Evolutionary conservation across 192 early-diverging fungal species (phyloP).

Genomic region (Coemansia pectinata): DNA sequence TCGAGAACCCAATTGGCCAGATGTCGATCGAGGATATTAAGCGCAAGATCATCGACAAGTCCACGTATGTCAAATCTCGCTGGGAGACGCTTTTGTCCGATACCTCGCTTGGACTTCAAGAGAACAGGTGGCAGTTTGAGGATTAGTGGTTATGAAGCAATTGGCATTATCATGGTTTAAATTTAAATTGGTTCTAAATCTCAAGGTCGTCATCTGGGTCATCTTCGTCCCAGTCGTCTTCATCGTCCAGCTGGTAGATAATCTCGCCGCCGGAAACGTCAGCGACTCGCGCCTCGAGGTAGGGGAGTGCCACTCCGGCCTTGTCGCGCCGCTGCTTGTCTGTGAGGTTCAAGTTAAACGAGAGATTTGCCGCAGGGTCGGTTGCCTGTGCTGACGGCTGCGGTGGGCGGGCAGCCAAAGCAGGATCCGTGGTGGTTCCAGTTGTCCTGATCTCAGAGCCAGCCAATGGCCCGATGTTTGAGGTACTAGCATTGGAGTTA

Average conservation of each 20-base stretch:
- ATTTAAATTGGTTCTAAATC: slow-evolving; percentile 55
- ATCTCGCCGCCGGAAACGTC: slow-evolving; percentile 43
- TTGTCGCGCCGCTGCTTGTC: slow-evolving; percentile 78
- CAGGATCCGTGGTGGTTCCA: background rate
- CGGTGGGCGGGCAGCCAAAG: background rate
- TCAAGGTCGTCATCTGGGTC: slow-evolving; percentile 91
- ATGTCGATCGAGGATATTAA: slow-evolving; percentile 73
- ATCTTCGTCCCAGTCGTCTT: slow-evolving; percentile 89
- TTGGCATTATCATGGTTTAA: background rate
- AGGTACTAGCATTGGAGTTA: background rate
- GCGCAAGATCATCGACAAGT: slow-evolving; percentile 90
- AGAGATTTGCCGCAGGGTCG: slow-evolving; percentile 76
- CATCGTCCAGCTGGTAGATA: slow-evolving; percentile 83
- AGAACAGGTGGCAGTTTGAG: slow-evolving; percentile 80
- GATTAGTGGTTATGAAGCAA: background rate
- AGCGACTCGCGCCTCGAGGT: slow-evolving; percentile 58
- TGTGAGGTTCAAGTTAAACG: slow-evolving; percentile 83
- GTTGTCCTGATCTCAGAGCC: background rate
- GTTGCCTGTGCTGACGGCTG: slow-evolving; percentile 7
- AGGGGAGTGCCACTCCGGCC: slow-evolving; percentile 77
- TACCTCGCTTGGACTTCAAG: slow-evolving; percentile 82
- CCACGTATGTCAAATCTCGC: slow-evolving; percentile 84
- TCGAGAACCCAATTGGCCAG: slow-evolving; percentile 82
- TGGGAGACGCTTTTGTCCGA: slow-evolving; percentile 89
- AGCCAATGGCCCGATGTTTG: background rate